Evolutionary conservation across 2,329 filamentous ascomycete genomes (phyloP).

Genomic region (Diplodia mutila): DNA sequence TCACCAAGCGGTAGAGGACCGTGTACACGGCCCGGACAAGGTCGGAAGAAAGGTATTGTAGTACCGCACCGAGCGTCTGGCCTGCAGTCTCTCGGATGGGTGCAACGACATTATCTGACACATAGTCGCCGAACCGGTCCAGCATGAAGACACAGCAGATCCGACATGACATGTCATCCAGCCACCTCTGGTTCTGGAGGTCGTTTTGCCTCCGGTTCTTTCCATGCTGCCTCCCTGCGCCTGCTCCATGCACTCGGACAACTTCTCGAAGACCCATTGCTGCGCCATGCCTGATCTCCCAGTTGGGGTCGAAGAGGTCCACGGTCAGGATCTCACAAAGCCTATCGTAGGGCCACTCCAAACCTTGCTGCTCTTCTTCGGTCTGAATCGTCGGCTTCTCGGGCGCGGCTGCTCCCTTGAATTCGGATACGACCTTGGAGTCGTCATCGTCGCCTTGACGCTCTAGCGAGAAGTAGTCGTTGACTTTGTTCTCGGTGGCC

Average conservation of each 20-base stretch:
- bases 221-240: slow-evolving; percentile 76
- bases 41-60: slow-evolving; percentile 77
- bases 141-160: slow-evolving; percentile 96
- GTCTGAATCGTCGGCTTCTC: slow-evolving; percentile 86
- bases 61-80: slow-evolving; percentile 85
- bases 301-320: slow-evolving; percentile 89
- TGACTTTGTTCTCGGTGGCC: slow-evolving; percentile 57
- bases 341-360: slow-evolving; percentile 91
- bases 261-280: slow-evolving; percentile 94
- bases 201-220: slow-evolving; percentile 78
- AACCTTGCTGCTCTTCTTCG: slow-evolving; percentile 74
- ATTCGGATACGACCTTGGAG: slow-evolving; percentile 89
- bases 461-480: slow-evolving; percentile 91
- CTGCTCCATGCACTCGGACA: slow-evolving; percentile 84
- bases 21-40: slow-evolving; percentile 85
- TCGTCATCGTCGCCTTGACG: slow-evolving; percentile 82
- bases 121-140: slow-evolving; percentile 96
- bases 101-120: slow-evolving; percentile 94
- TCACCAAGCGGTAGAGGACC: slow-evolving; percentile 85
- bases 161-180: slow-evolving; percentile 93
- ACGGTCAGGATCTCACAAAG: slow-evolving; percentile 92
- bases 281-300: slow-evolving; percentile 95
- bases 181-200: slow-evolving; percentile 77
- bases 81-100: slow-evolving; percentile 95
- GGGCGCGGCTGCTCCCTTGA: slow-evolving; percentile 79